A percentile compares a stretch with the other conserved stretches of the same genome.
Evolutionary conservation across 2,329 filamentous ascomycete genomes (phyloP).

Genomic region (Hypoxylon rubiginosum): DNA sequence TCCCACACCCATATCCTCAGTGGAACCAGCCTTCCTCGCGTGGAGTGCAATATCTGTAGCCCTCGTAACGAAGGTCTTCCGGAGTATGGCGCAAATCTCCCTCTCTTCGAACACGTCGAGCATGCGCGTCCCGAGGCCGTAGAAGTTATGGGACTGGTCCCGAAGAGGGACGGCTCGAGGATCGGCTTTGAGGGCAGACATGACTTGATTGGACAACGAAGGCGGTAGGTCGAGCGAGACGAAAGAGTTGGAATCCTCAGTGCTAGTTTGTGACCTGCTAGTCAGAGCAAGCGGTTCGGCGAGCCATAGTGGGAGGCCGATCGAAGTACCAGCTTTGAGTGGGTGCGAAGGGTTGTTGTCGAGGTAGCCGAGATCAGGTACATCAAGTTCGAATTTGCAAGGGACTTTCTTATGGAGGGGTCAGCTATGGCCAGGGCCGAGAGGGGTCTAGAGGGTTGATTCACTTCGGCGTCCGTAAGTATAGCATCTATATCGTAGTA

Average conservation of each 20-base stretch:
- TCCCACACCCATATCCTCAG: conserved; percentile 68
- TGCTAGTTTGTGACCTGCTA: conserved; percentile 54
- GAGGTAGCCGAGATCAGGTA: conserved; percentile 88
- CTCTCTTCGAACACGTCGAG: conserved; percentile 90
- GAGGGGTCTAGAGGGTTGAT: conserved; percentile 15
- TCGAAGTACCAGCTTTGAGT: conserved; percentile 83
- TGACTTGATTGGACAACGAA: conserved; percentile 81
- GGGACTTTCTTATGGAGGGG: conserved; percentile 82
- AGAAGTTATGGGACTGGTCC: conserved; percentile 88
- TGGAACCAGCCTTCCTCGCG: conserved; percentile 85
- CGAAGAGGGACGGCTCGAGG: conserved; percentile 87
- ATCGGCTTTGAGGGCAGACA: conserved; percentile 92
- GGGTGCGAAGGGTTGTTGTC: conserved; percentile 80
- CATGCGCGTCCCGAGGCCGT: conserved; percentile 85
- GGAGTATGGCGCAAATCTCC: conserved; percentile 80
- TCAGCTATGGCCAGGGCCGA: conserved; percentile 7
- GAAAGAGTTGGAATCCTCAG: conserved; percentile 66
- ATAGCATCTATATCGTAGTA: conserved; percentile 91
- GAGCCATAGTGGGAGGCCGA: conserved; percentile 92
- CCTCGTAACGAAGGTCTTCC: conserved; percentile 83
- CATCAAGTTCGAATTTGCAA: conserved; percentile 92
- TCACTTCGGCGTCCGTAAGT: conserved; percentile 84
- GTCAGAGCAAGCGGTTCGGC: conserved; percentile 91
- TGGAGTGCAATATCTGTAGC: conserved; percentile 89
- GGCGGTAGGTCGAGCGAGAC: conserved; percentile 85